phyloP scores from a whole-genome alignment of 352 stramenopile species.

The Phytophthora tubulina region DNA sequence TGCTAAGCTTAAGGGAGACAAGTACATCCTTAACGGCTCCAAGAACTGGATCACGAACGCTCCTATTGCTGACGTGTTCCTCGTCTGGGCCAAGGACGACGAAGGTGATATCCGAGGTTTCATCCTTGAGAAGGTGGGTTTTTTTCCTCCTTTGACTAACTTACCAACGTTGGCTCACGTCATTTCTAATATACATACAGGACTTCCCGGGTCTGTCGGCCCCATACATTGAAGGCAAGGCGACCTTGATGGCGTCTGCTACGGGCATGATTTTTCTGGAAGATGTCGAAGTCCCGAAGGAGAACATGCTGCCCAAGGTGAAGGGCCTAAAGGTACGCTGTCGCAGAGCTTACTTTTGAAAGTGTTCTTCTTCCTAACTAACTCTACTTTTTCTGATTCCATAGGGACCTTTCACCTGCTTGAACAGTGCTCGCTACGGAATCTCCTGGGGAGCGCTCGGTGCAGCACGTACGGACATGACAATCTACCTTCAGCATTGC shows the following conservation, averaged over 20 bases:
- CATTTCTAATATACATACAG: slow-evolving; percentile 27
- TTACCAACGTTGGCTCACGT: background rate
- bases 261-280: slow-evolving; percentile 99
- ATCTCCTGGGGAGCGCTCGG: slow-evolving; percentile 98
- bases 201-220: slow-evolving; percentile 93
- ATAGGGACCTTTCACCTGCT: slow-evolving; percentile 96
- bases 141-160: background rate
- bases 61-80: slow-evolving; percentile 97
- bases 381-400: slow-evolving; percentile 3
- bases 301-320: slow-evolving; percentile 94
- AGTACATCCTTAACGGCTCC: slow-evolving; percentile 97
- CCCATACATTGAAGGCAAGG: slow-evolving; percentile 97
- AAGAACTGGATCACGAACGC: slow-evolving; percentile 98
- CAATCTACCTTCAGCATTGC: background rate
- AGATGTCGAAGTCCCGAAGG: slow-evolving; percentile 94
- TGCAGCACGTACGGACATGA: slow-evolving; percentile 83
- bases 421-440: slow-evolving; percentile 98
- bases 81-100: slow-evolving; percentile 98
- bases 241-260: slow-evolving; percentile 93
- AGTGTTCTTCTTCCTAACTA: background rate
- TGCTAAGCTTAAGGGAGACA: slow-evolving; percentile 85
- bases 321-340: slow-evolving; percentile 81
- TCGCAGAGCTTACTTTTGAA: background rate
- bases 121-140: slow-evolving; percentile 92
- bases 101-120: slow-evolving; percentile 95